Conservation (phyloP, 2,329 filamentous ascomycete species). For the Ophiosphaerella korrae region DNA sequence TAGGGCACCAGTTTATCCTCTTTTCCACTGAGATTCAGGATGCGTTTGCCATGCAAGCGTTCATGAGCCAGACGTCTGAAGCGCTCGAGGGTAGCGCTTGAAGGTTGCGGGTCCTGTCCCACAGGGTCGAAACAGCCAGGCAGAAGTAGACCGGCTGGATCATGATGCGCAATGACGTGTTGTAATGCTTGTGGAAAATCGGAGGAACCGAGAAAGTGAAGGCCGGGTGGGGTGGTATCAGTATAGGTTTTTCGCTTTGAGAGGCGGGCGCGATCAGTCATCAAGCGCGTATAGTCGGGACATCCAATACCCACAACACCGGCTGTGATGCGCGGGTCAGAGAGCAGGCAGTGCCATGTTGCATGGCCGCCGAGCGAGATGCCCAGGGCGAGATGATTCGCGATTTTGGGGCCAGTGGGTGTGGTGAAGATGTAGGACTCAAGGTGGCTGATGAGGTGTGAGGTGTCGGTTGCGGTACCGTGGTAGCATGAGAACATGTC, state of each 20-base stretch:
- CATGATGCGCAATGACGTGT: slow-evolving; percentile 65
- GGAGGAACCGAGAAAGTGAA: slow-evolving; percentile 72
- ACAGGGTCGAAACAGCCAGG: slow-evolving; percentile 30
- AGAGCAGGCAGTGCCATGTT: slow-evolving; percentile 81
- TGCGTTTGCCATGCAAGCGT: slow-evolving; percentile 50
- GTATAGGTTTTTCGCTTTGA: slow-evolving; percentile 69
- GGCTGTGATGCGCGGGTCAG: slow-evolving; percentile 77
- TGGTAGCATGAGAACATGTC: slow-evolving; percentile 87
- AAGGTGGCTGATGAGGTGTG: slow-evolving; percentile 75
- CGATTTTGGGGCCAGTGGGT: slow-evolving; percentile 50
- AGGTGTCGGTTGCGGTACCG: slow-evolving; percentile 75
- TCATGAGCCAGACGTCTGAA: slow-evolving; percentile 48
- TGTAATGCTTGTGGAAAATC: slow-evolving; percentile 78
- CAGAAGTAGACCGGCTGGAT: slow-evolving; percentile 78
- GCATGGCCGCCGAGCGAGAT: slow-evolving; percentile 87
- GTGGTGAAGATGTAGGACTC: slow-evolving; percentile 73
- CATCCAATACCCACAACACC: slow-evolving; percentile 85
- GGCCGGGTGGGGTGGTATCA: slow-evolving; percentile 59
- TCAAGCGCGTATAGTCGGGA: slow-evolving; percentile 82
- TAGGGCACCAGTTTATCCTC: slow-evolving; percentile 77
- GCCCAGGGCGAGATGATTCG: slow-evolving; percentile 75
- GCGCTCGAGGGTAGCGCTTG: slow-evolving; percentile 42
- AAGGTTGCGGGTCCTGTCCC: slow-evolving; percentile 31
- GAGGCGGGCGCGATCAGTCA: slow-evolving; percentile 76
- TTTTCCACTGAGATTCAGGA: slow-evolving; percentile 60